Percentiles rank a stretch among this genome's conserved stretches.
Evolutionary conservation across 2,329 filamentous ascomycete species (phyloP).

Genomic region (Zasmidium citrigriseum): DNA sequence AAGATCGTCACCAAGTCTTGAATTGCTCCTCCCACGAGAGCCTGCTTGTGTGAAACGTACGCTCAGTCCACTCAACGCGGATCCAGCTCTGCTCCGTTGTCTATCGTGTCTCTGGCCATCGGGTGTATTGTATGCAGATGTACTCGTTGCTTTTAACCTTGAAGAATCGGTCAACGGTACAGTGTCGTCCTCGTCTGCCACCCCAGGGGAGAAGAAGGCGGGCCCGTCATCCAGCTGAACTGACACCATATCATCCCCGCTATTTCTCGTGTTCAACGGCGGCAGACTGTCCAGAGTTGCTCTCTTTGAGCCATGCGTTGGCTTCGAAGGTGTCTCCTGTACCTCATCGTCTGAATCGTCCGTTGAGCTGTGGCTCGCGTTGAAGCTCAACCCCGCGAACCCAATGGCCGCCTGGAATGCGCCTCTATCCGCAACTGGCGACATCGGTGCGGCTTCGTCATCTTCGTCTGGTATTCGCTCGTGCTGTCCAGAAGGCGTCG

Average conservation of each 20-base stretch:
- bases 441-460: conserved; percentile 40
- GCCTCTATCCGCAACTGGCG: conserved; percentile 47
- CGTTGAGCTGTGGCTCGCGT: conserved; percentile 37
- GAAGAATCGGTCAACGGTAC: conserved; percentile 59
- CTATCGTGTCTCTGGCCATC: conserved; percentile 50
- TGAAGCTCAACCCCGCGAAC: conserved; percentile 48
- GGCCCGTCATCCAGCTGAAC: conserved; percentile 55
- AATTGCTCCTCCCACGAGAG: conserved; percentile 38
- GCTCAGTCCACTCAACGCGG: conserved; percentile 46
- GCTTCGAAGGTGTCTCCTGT: conserved; percentile 19
- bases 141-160: conserved; percentile 59
- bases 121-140: conserved; percentile 42
- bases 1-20: conserved; percentile 62
- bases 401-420: conserved; percentile 53
- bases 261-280: conserved; percentile 29
- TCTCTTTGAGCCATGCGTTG: conserved; percentile 13
- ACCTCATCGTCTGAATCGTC: conserved; percentile 23
- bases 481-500: conserved; percentile 37
- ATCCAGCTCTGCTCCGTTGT: conserved; percentile 17
- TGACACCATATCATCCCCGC: conserved; percentile 36
- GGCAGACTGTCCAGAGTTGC: conserved; percentile 29
- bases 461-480: conserved; percentile 35
- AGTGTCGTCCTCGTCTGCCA: conserved; percentile 56
- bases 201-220: conserved; percentile 53
- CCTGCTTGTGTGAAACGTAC: conserved; percentile 51